Evolutionary conservation across 23 red algal genomes (phyloP), one percentile per base, ranked within the genome.

Genomic region (Chondrus crispus): DNA sequence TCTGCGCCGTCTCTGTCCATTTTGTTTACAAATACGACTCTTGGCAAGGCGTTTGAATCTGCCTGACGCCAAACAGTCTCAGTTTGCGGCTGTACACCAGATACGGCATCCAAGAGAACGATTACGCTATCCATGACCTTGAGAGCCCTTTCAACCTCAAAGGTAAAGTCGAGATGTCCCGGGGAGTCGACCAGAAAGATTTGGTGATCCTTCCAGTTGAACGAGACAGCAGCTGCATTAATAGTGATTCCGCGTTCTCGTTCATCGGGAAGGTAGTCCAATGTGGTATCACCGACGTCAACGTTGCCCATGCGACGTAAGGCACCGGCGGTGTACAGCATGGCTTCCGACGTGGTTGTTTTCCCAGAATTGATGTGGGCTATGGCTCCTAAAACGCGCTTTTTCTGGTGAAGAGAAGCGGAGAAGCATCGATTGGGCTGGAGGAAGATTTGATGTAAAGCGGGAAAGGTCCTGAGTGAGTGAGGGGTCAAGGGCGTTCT

Each of bases 301-400:
- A 99, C 97, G 28, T 96, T 93, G 8, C 96, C 96, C 88, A 98
- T 91, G 29, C 81, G 80, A 40, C 76, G 53, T 22, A 95, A 30
- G 37, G 76, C 60, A 46, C 97, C 97, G 12, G 97, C 77, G 46
- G 93, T 88, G 62, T 84, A 99, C 4, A 99, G 74, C 91, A 96
- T 96, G 16, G 91, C 83, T 82, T 99, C 97, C 3, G 97, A 96
- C 8, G 86, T 87, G 3, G 97, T 99, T 4, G 97, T 99, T 81
- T 99, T 99, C 2, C 97, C 97, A 1, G 97, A 95, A 73, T 99
- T 95, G 33, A 99, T 92, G 80, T 99, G 97, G 43, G 97, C 97
- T 49, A 96, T 85, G 44, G 95, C 50, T 54, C 97, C 97, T 11
- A 99, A 84, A 32, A 92, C 79, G 29, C 89, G 89, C 20, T 76